Percentiles rank a stretch among this genome's conserved stretches.
Evolutionary conservation across 306 rosid genomes (phyloP).

Genomic region (Begonia fuchsioides): DNA sequence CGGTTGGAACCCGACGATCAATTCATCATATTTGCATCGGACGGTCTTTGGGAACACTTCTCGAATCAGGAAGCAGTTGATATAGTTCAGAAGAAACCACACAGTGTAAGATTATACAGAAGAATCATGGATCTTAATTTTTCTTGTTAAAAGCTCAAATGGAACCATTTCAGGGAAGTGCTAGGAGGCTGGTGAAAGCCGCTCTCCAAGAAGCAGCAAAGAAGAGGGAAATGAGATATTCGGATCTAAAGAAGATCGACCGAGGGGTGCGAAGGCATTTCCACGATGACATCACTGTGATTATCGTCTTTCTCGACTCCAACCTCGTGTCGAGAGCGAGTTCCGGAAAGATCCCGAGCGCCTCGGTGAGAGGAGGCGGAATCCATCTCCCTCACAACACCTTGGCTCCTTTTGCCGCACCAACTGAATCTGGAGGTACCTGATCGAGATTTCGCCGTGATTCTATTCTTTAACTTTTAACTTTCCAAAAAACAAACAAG

Average conservation of each 20-base stretch:
- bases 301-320: conserved; percentile 63
- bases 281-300: conserved; percentile 79
- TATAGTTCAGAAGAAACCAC: conserved; percentile 60
- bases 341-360: conserved; percentile 33
- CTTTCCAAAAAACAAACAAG: conserved; percentile 3
- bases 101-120: conserved; percentile 61
- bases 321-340: conserved; percentile 70
- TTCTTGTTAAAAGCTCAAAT: too few relatives aligned
- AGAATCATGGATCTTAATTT: too few relatives aligned
- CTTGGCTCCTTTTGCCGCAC: too few relatives aligned
- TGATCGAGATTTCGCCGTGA: not conserved
- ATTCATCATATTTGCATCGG: conserved; percentile 81
- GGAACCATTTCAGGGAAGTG: conserved; percentile 69
- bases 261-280: conserved; percentile 88
- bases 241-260: conserved; percentile 74
- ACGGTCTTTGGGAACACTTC: conserved; percentile 92
- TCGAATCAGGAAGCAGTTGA: conserved; percentile 85
- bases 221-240: conserved; percentile 87
- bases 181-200: conserved; percentile 60
- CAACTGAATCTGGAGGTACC: conserved; percentile 4
- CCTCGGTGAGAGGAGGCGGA: conserved; percentile 64
- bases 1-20: conserved; percentile 63
- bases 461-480: conserved; percentile 38
- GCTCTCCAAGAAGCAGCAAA: conserved; percentile 86
- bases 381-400: conserved; percentile 25